Conservation (phyloP, 1,284 basidiomycete species). For the Tilletia walkeri region DNA sequence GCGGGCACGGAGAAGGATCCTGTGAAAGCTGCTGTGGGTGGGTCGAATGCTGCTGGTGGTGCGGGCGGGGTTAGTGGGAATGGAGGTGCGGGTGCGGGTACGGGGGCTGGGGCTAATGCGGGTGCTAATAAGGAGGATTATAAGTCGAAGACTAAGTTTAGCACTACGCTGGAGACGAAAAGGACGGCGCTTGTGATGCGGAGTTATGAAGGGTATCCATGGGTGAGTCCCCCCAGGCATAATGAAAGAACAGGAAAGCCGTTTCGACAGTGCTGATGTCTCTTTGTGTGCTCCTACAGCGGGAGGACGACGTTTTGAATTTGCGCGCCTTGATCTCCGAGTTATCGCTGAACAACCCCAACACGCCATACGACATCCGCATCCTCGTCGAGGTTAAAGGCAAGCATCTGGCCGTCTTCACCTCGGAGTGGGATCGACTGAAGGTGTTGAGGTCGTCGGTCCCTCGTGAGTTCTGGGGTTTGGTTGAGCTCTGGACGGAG, state of each 20-base stretch:
- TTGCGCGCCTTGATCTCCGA: constrained; percentile 55
- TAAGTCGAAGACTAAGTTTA: constrained; percentile 27
- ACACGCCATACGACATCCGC: constrained; percentile 54
- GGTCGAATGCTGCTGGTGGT: constrained; percentile 13
- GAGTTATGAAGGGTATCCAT: constrained; percentile 52
- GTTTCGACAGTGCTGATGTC: neutral
- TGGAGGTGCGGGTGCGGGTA: neutral
- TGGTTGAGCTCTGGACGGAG: constrained; percentile 55
- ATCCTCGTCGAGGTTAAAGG: constrained; percentile 56
- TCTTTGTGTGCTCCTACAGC: neutral
- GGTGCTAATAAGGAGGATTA: constrained; percentile 6
- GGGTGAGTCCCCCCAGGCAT: constrained; percentile 23
- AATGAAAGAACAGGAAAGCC: neutral
- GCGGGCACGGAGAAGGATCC: constrained; percentile 17
- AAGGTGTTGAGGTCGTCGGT: constrained; percentile 51
- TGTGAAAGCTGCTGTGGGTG: constrained; percentile 28
- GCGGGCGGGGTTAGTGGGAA: neutral
- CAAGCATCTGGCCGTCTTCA: constrained; percentile 50
- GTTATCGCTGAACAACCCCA: constrained; percentile 54
- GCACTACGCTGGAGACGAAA: constrained; percentile 49
- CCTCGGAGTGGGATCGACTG: constrained; percentile 55
- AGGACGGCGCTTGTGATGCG: constrained; percentile 54
- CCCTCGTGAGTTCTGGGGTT: constrained; percentile 55
- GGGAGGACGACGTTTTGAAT: constrained; percentile 55
- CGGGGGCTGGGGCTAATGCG: neutral